Evolutionary conservation across 73 alveolate species (phyloP).

Genomic region (Paramecium sonneborni): DNA sequence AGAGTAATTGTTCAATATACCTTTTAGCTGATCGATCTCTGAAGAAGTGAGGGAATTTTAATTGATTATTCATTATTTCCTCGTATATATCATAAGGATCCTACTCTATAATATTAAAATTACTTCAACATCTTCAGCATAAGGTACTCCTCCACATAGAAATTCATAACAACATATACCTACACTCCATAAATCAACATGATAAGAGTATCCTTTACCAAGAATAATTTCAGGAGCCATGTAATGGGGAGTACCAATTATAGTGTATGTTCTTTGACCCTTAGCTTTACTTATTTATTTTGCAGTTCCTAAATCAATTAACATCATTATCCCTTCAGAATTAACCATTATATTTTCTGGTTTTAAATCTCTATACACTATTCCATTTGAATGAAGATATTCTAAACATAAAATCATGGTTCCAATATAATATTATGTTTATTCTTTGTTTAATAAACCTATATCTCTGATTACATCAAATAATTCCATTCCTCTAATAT

Average conservation of each 20-base stretch:
- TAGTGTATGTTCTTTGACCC: constrained; percentile 71
- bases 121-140: constrained; percentile 73
- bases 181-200: constrained; percentile 77
- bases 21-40: constrained; percentile 44
- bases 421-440: constrained; percentile 74
- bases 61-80: background rate
- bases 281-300: background rate
- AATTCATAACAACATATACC: constrained; percentile 76
- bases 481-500: constrained; percentile 76
- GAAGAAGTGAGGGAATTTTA: constrained; percentile 48
- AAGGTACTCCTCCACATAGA: constrained; percentile 77
- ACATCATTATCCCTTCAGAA: constrained; percentile 71
- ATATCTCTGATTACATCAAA: constrained; percentile 80
- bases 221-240: constrained; percentile 85
- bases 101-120: background rate
- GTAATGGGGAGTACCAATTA: constrained; percentile 79
- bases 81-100: constrained; percentile 76
- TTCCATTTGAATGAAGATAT: constrained; percentile 78
- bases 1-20: constrained; percentile 27
- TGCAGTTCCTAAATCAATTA: constrained; percentile 84
- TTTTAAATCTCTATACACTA: constrained; percentile 78
- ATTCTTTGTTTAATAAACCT: constrained; percentile 70
- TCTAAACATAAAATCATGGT: constrained; percentile 73
- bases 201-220: constrained; percentile 77
- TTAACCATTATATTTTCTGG: constrained; percentile 85